phyloP scores from a whole-genome alignment of 1,139 yeast genomes.

The Sugiyamaella xylanicola region DNA sequence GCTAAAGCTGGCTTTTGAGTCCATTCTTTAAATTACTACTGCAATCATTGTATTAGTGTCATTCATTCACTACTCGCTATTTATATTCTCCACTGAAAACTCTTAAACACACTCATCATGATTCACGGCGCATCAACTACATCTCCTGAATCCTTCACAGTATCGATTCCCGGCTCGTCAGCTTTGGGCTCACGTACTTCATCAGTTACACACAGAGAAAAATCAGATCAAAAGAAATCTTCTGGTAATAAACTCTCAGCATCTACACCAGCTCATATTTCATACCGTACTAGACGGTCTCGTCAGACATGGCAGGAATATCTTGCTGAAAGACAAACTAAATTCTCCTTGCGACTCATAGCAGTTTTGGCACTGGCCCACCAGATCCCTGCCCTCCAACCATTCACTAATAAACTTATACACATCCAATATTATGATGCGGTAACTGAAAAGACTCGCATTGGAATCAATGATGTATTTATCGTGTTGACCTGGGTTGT shows the following conservation, averaged over 20 bases:
- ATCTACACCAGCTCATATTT: not conserved
- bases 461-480: conserved; percentile 50
- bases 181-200: conserved; percentile 7
- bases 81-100: not conserved
- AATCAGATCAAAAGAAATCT: not conserved
- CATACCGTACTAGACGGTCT: conserved; percentile 11
- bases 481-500: conserved; percentile 60
- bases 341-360: conserved; percentile 25
- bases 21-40: no score
- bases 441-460: conserved; percentile 29
- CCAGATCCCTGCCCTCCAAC: conserved; percentile 29
- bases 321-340: conserved; percentile 28
- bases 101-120: conserved; percentile 1
- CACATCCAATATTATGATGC: conserved; percentile 33
- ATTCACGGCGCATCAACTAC: conserved; percentile 14
- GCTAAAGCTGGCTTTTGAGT: no score
- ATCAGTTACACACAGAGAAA: not conserved
- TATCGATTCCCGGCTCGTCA: conserved; percentile 17
- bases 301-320: conserved; percentile 29
- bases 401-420: conserved; percentile 33
- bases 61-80: conserved; percentile 5
- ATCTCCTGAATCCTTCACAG: conserved; percentile 18
- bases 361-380: conserved; percentile 27
- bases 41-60: no score
- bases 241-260: not conserved